A percentile compares a stretch with the other conserved stretches of the same genome.
phyloP scores from a whole-genome alignment of 371 early-diverging fungal genomes.

The Actinomucor elegans region DNA sequence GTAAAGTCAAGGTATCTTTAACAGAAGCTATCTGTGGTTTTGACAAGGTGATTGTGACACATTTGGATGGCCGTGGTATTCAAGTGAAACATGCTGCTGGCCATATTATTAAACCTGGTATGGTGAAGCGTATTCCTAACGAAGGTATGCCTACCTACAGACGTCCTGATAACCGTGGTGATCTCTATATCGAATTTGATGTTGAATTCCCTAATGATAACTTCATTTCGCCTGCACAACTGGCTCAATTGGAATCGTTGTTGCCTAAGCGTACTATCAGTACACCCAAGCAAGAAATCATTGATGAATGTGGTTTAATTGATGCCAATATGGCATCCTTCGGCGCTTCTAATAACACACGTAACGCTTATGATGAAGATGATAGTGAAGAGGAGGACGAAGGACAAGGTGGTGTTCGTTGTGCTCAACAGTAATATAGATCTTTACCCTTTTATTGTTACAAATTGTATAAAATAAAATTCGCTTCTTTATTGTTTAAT shows the following conservation, averaged over 20 bases:
- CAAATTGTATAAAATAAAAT: background rate
- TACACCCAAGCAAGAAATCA: constrained; percentile 33
- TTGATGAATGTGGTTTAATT: constrained; percentile 46
- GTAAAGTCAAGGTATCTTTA: constrained; percentile 79
- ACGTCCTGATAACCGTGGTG: constrained; percentile 87
- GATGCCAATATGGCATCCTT: constrained; percentile 36
- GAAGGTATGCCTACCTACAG: constrained; percentile 97
- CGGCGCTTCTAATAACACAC: constrained; percentile 32
- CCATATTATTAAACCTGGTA: constrained; percentile 87
- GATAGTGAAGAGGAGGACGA: constrained; percentile 71
- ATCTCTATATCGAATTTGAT: constrained; percentile 90
- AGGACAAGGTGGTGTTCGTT: constrained; percentile 66
- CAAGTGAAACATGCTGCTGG: constrained; percentile 87
- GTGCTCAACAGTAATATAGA: constrained; percentile 77
- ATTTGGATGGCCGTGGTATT: constrained; percentile 92
- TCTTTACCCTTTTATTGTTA: background rate
- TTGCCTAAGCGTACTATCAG: constrained; percentile 45
- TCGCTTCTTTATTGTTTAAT: background rate
- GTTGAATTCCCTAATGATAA: constrained; percentile 89
- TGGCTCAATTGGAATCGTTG: constrained; percentile 49
- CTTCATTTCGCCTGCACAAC: constrained; percentile 61
- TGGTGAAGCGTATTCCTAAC: constrained; percentile 78
- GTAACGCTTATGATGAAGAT: constrained; percentile 60
- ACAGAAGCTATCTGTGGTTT: constrained; percentile 95
- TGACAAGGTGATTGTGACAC: constrained; percentile 72